Percentiles rank a stretch among this genome's conserved stretches.
These are phyloP conservation scores for Silene vulgaris DNA, from an alignment of 179 eudicot species.

Conservation along the genomic window DNA sequence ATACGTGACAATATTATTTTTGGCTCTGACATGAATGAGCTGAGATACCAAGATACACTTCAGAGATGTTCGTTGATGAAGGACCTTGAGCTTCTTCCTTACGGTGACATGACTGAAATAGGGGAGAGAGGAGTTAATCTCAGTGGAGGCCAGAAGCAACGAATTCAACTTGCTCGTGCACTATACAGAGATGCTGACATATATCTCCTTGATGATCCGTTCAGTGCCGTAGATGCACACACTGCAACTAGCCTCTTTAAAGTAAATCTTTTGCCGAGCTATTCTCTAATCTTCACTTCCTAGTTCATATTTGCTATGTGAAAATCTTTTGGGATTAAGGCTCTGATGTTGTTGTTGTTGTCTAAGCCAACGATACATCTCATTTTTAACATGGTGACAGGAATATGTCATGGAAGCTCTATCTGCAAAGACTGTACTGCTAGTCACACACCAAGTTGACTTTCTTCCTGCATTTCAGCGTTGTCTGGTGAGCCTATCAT, in stretches of 20 bases:
- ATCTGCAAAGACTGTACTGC: conserved; percentile 61
- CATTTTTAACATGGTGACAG: conserved; percentile 30
- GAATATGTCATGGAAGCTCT: conserved; percentile 75
- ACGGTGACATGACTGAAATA: conserved; percentile 67
- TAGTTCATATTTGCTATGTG: not conserved
- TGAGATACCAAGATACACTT: conserved; percentile 57
- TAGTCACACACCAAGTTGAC: conserved; percentile 88
- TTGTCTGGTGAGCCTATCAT: conserved; percentile 49
- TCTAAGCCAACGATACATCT: not conserved
- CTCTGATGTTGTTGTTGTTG: too few relatives aligned
- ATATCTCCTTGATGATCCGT: conserved; percentile 73
- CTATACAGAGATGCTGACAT: conserved; percentile 66
- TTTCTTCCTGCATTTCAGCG: conserved; percentile 70
- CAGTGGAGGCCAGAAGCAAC: conserved; percentile 75
- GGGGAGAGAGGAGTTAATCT: conserved; percentile 78
- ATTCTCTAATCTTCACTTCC: not conserved
- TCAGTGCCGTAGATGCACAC: conserved; percentile 82
- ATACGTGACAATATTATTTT: conserved; percentile 65
- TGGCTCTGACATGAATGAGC: conserved; percentile 44
- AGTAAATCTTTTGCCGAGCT: conserved; percentile 26
- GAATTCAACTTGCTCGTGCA: conserved; percentile 71
- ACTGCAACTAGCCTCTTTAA: conserved; percentile 65
- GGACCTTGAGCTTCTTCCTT: conserved; percentile 58
- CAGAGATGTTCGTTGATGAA: conserved; percentile 54
- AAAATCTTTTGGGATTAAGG: too few relatives aligned